phyloP scores from a whole-genome alignment of 192 early-diverging fungal genomes.

The Coemansia sp. region DNA sequence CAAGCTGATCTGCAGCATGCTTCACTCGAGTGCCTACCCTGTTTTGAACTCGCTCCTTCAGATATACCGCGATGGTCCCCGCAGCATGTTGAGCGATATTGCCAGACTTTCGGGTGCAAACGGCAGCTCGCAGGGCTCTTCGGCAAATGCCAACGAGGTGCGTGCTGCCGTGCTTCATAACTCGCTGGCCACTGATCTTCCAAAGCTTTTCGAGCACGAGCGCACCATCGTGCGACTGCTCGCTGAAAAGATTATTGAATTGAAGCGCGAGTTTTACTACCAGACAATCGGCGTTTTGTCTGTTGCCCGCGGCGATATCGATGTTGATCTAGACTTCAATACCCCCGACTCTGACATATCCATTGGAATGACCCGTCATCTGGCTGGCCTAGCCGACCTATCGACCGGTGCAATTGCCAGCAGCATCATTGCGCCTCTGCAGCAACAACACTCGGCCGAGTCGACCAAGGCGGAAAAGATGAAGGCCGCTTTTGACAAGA shows the following conservation, averaged over 20 bases:
- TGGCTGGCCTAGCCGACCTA: not conserved
- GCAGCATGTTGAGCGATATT: conserved; percentile 33
- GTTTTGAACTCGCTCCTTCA: conserved; percentile 37
- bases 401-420: not conserved
- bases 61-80: conserved; percentile 44
- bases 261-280: conserved; percentile 35
- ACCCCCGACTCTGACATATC: not conserved
- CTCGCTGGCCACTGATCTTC: conserved; percentile 31
- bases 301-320: conserved; percentile 6
- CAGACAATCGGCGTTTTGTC: conserved; percentile 11
- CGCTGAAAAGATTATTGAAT: conserved; percentile 13
- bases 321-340: not conserved
- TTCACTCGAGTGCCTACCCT: conserved; percentile 32
- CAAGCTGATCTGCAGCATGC: conserved; percentile 12
- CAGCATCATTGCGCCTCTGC: not conserved
- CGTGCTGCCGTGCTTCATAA: conserved; percentile 11
- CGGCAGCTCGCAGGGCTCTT: conserved; percentile 3
- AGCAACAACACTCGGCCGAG: not conserved
- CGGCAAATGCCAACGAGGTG: conserved; percentile 9
- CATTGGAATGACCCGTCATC: not conserved
- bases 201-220: conserved; percentile 45
- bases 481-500: conserved; percentile 5
- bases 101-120: conserved; percentile 13
- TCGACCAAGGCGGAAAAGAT: not conserved
- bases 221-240: conserved; percentile 26